Base-by-base conservation (phyloP, 1,284 basidiomycete species). In the Cryptococcus sp. region DNA sequence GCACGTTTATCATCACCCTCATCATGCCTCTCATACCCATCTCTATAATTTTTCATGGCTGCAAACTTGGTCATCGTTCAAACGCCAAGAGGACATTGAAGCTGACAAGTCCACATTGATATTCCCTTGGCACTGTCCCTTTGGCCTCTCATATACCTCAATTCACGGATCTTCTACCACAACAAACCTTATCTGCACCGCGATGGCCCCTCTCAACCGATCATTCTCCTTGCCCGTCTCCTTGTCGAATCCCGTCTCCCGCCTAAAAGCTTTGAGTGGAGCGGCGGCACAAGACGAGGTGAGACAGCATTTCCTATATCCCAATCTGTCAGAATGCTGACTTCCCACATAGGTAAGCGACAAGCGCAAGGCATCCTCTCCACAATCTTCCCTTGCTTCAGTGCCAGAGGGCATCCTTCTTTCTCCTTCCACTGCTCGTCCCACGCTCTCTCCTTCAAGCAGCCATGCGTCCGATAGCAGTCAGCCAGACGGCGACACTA, bases 201-300 rank as follows among this genome's bases (percentile, higher is more conserved):
- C 41, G 1, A 78, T 77, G 74, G 68, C 76, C 13, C 73, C 74
- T 0, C 68, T 77, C 53, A 60, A 70, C 41, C 77, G 73, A 44
- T 73, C 75, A 6, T 71, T 70, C 53, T 78, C 76, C 5, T 61
- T 78, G 17, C 76, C 76, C 57, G 59, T 75, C 65, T 67, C 73
- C n/a, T 41, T 75, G 35, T 58, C 74, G 20, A 73, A 75, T 60
- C 69, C 67, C 54, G 60, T 75, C 50, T 71, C 71, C 52, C 73
- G 72, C 23, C 69, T 78, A 15, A 76, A 78, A 79, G 76, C 75
- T 49, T 75, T 78, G 54, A 74, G 73, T n/a, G 72, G 77, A 40
- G 58, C 60, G 49, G 74, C 74, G 56, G 68, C 66, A 60, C 73
- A 75, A 70, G 76, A 77, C 67, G 76, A 78, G 73, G 77, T 77